Conservation (phyloP, 2,329 filamentous ascomycete species). For the Botrytis aclada region DNA sequence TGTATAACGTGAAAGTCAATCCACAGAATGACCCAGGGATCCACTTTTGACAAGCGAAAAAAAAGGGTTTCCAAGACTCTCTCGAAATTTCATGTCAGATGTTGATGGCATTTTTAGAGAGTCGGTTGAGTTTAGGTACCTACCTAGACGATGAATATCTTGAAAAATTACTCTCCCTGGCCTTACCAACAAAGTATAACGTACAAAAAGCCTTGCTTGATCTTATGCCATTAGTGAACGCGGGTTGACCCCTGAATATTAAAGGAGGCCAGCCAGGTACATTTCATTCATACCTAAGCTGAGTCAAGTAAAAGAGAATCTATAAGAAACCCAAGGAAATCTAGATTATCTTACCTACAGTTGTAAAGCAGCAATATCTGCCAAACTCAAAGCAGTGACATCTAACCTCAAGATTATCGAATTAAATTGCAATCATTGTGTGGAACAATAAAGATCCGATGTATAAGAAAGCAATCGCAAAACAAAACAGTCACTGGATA, state of each 20-base stretch:
- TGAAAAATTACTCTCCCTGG: not conserved
- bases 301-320: too few relatives aligned
- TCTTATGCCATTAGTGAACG: not conserved
- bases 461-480: not conserved
- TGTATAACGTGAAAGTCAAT: not conserved
- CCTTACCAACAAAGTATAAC: accelerated
- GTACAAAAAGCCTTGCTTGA: not conserved
- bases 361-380: not conserved
- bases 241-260: not conserved
- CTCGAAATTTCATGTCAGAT: not conserved
- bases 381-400: not conserved
- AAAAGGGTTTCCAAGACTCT: not conserved
- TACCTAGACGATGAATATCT: accelerated
- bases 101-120: not conserved
- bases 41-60: not conserved
- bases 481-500: not conserved
- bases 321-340: not conserved
- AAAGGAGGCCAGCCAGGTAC: not conserved
- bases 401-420: not conserved
- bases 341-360: not conserved
- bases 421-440: not conserved
- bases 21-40: not conserved
- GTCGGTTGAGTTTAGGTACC: accelerated
- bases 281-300: not conserved
- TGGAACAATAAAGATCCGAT: too few relatives aligned